Evolutionary conservation across 352 stramenopile species (phyloP).

Genomic region (Pythium coloratum): DNA sequence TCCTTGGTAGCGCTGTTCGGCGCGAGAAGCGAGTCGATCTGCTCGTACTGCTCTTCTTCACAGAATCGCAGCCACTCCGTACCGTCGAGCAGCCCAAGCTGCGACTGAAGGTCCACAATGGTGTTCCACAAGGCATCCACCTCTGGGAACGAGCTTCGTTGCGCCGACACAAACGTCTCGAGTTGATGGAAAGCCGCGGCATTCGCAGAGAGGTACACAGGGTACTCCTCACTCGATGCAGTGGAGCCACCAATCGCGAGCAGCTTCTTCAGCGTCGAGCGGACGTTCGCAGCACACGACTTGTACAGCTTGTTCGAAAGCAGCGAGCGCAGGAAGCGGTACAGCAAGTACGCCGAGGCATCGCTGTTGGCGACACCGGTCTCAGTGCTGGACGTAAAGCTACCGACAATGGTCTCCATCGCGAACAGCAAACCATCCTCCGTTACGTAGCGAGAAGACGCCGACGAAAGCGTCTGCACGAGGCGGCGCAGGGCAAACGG

Average conservation of each 20-base stretch:
- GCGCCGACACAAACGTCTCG: conserved; percentile 24
- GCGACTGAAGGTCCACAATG: conserved; percentile 38
- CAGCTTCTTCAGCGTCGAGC: conserved; percentile 28
- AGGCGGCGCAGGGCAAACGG: conserved; percentile 64
- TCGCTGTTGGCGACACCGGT: not conserved
- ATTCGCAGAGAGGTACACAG: conserved; percentile 56
- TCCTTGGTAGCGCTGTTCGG: conserved; percentile 4
- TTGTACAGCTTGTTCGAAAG: conserved; percentile 48
- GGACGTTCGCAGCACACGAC: conserved; percentile 30
- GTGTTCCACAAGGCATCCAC: conserved; percentile 41
- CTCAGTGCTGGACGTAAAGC: conserved; percentile 7
- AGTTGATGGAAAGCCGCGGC: conserved; percentile 43
- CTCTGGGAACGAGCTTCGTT: conserved; percentile 24
- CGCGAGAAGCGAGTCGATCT: conserved; percentile 46
- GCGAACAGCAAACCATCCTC: conserved; percentile 55
- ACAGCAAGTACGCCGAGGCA: conserved; percentile 39
- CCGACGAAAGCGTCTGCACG: conserved; percentile 38
- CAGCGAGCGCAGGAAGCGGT: conserved; percentile 56
- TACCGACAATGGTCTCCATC: conserved; percentile 55
- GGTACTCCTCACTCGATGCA: conserved; percentile 17
- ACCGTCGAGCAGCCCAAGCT: conserved; percentile 57
- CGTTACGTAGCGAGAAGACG: conserved; percentile 39
- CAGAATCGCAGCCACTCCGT: conserved; percentile 73
- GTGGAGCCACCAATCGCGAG: conserved; percentile 10
- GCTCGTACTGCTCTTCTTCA: conserved; percentile 60